Percentiles rank a stretch among this genome's conserved stretches.
Conservation (phyloP, 2,329 filamentous ascomycete genomes). For the Colletotrichum musae region DNA sequence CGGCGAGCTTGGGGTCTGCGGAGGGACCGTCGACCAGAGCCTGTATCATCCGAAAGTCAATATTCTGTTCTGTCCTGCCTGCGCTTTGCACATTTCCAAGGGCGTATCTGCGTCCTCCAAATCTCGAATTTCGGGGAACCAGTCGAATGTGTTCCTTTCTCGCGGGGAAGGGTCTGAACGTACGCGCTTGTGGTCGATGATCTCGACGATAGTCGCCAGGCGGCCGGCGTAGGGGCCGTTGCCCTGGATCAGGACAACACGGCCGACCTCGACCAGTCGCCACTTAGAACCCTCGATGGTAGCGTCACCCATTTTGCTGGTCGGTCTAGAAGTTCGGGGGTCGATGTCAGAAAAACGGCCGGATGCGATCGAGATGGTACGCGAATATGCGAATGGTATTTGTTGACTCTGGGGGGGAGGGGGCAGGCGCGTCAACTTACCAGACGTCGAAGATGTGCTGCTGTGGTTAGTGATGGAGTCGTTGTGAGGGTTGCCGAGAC, state of each 20-base stretch:
- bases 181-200: conserved; percentile 99
- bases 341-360: conserved; percentile 29
- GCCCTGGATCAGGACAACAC: conserved; percentile 90
- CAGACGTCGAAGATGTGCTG: conserved; percentile 42
- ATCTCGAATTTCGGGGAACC: background rate
- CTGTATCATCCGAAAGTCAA: conserved; percentile 63
- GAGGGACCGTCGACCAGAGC: conserved; percentile 96
- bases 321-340: conserved; percentile 61
- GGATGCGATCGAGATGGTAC: conserved; percentile 38
- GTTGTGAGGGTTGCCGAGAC: conserved; percentile 16
- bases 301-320: conserved; percentile 85
- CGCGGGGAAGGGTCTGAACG: conserved; percentile 60
- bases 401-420: conserved; percentile 37
- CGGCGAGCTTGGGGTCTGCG: conserved; percentile 81
- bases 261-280: conserved; percentile 99
- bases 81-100: too few relatives aligned
- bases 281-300: conserved; percentile 86
- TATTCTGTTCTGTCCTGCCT: conserved; percentile 2
- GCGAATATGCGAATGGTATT: conserved; percentile 45
- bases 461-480: conserved; percentile 36
- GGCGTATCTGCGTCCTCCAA: background rate
- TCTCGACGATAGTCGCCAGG: conserved; percentile 96
- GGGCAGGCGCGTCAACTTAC: conserved; percentile 40
- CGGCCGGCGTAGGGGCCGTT: conserved; percentile 85
- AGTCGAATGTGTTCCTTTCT: background rate